phyloP scores from a whole-genome alignment of 1,284 basidiomycete genomes.

The Rhodotorula sp. region DNA sequence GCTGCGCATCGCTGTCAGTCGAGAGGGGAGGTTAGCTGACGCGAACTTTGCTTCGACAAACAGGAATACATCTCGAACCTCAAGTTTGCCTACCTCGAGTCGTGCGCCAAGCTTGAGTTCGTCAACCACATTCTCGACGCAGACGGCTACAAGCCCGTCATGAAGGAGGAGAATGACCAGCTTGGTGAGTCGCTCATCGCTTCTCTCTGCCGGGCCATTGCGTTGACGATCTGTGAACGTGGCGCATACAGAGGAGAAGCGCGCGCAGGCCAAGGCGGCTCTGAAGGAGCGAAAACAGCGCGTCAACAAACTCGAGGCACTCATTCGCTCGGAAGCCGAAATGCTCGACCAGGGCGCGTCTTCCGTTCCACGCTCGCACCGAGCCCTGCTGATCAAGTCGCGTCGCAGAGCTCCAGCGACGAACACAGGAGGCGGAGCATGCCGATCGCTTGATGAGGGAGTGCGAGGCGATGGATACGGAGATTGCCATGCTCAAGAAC shows the following conservation, averaged over 20 bases:
- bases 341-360: conserved; percentile 26
- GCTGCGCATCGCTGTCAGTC: neutral
- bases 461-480: conserved; percentile 39
- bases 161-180: conserved; percentile 25
- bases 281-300: conserved; percentile 25
- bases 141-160: conserved; percentile 18
- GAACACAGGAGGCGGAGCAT: conserved; percentile 14
- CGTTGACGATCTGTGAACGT: too few species aligned
- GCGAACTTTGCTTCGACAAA: neutral
- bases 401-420: neutral
- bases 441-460: conserved; percentile 24
- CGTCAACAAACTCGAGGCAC: conserved; percentile 25
- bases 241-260: neutral
- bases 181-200: conserved; percentile 10
- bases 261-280: conserved; percentile 13
- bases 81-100: conserved; percentile 41
- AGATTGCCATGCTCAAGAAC: conserved; percentile 42
- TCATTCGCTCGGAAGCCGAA: conserved; percentile 31
- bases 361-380: too few species aligned
- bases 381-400: too few species aligned
- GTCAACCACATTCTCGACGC: conserved; percentile 22
- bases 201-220: too few species aligned
- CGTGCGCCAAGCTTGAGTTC: conserved; percentile 35
- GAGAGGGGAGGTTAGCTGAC: neutral
- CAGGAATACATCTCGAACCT: conserved; percentile 38